Percentiles rank a stretch among this genome's conserved stretches.
Conservation (phyloP, 805 yeast species). For the Metschnikowia santaceciliae region DNA sequence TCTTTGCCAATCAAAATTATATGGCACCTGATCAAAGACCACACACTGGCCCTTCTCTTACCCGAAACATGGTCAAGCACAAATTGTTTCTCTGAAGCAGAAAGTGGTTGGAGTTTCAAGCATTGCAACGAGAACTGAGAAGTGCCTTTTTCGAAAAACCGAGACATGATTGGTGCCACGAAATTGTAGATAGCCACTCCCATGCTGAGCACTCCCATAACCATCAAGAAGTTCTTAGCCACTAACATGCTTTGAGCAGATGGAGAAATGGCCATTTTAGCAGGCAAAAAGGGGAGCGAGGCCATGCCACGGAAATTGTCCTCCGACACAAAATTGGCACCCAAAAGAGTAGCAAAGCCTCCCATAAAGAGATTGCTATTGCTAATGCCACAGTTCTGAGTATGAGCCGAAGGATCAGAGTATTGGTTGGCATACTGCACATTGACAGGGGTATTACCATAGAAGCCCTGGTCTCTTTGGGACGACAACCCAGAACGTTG, state of each 20-base stretch:
- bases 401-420: neutral
- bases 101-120: neutral
- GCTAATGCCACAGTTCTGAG: neutral
- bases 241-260: neutral
- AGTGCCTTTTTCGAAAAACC: neutral
- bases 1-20: conserved; percentile 27
- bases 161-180: neutral
- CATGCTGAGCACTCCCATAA: neutral
- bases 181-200: neutral
- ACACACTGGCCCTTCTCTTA: conserved; percentile 8
- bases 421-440: conserved; percentile 1
- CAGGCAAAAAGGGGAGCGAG: conserved; percentile 37
- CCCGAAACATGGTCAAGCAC: conserved; percentile 21
- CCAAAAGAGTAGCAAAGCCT: conserved; percentile 62
- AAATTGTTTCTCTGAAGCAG: conserved; percentile 10
- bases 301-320: conserved; percentile 44
- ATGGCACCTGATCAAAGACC: conserved; percentile 24
- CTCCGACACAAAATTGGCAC: conserved; percentile 56
- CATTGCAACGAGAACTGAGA: neutral
- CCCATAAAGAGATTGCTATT: conserved; percentile 49
- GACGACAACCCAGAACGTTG: neutral
- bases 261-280: neutral
- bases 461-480: neutral
- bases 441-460: conserved; percentile 3
- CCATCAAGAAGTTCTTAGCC: conserved; percentile 1